These are phyloP conservation scores for Chondrus crispus DNA, from an alignment of 23 red algal genomes.

Conservation along the genomic window DNA sequence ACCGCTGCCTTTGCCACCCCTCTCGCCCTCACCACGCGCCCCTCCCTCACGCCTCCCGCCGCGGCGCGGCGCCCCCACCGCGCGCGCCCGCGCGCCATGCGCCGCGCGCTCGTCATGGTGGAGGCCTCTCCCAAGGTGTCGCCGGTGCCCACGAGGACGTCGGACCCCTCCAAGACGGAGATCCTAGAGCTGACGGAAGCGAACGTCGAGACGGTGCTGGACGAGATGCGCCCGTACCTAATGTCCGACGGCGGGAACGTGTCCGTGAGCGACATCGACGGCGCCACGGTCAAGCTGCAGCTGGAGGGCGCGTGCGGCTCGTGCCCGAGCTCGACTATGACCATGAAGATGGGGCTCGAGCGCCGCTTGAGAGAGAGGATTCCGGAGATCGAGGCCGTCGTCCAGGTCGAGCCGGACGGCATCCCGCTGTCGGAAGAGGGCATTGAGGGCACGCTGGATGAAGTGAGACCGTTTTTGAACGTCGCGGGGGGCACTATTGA, in stretches of 20 bases:
- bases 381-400: constrained; percentile 94
- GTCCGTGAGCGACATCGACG: constrained; percentile 89
- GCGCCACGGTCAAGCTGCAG: constrained; percentile 85
- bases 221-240: constrained; percentile 96
- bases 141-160: constrained; percentile 28
- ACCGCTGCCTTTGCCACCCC: too few species aligned
- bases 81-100: background rate
- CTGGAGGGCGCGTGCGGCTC: constrained; percentile 93
- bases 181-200: constrained; percentile 61
- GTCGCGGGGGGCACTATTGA: constrained; percentile 93
- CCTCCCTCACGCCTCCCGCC: too few species aligned
- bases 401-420: constrained; percentile 77
- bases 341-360: constrained; percentile 98
- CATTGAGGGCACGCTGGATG: constrained; percentile 84
- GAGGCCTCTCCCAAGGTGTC: constrained; percentile 41
- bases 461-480: constrained; percentile 97
- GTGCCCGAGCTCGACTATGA: constrained; percentile 87
- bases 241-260: constrained; percentile 97
- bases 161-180: background rate
- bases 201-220: constrained; percentile 91
- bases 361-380: constrained; percentile 79
- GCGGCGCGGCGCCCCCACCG: background rate
- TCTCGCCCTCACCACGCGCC: too few species aligned
- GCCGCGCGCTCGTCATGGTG: constrained; percentile 19
- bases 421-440: constrained; percentile 74